Percentiles rank a stretch among this genome's conserved stretches.
Evolutionary conservation across 371 early-diverging fungal species (phyloP).

Genomic region (Zychaea mexicana): DNA sequence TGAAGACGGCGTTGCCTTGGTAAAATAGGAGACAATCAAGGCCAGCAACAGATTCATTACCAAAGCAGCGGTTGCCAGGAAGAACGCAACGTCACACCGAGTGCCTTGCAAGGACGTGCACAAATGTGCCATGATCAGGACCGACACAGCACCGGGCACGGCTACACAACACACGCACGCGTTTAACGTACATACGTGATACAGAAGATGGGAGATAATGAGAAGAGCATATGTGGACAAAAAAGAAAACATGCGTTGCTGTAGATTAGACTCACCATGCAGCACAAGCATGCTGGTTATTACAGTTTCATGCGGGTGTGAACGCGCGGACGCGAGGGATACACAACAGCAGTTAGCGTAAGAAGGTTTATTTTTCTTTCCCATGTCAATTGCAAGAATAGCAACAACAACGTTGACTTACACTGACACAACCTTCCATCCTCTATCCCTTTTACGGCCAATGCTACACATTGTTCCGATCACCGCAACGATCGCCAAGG

Average conservation of each 20-base stretch:
- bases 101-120: slow-evolving; percentile 19
- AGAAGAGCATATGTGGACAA: neutral
- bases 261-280: slow-evolving; percentile 23
- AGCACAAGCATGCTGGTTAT: slow-evolving; percentile 33
- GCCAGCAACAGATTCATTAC: slow-evolving; percentile 23
- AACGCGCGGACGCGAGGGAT: neutral
- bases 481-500: slow-evolving; percentile 32
- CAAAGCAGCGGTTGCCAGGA: slow-evolving; percentile 25
- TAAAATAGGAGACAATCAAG: slow-evolving; percentile 11
- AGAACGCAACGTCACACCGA: slow-evolving; percentile 25
- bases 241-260: neutral
- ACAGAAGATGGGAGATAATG: neutral
- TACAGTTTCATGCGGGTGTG: neutral
- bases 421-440: slow-evolving; percentile 35
- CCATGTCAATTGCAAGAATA: neutral
- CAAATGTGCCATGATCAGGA: slow-evolving; percentile 25
- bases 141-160: slow-evolving; percentile 27
- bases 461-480: slow-evolving; percentile 46
- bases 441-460: slow-evolving; percentile 33
- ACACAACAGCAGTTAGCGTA: neutral
- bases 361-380: neutral
- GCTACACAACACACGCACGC: slow-evolving; percentile 14
- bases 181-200: no score
- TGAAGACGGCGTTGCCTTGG: neutral
- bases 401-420: slow-evolving; percentile 9